These are phyloP conservation scores for Pichia scutulata DNA, from an alignment of 805 yeast species.

Conservation along the genomic window DNA sequence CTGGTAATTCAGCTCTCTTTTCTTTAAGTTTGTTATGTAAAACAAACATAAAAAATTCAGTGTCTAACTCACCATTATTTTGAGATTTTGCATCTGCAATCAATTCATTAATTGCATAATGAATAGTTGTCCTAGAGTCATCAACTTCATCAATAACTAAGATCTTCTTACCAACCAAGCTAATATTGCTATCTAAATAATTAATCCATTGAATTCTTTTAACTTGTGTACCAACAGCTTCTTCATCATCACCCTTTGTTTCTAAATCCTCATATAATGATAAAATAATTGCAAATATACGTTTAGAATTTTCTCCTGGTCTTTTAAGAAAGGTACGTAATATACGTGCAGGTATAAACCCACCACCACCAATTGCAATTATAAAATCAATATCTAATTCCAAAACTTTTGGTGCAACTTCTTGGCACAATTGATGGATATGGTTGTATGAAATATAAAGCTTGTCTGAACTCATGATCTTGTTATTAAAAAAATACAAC, in stretches of 20 bases:
- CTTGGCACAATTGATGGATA: conserved; percentile 50
- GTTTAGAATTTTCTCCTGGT: conserved; percentile 79
- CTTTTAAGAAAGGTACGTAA: conserved; percentile 86
- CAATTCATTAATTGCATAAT: conserved; percentile 68
- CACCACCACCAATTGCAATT: conserved; percentile 86
- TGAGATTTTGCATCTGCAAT: conserved; percentile 63
- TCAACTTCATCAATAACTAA: conserved; percentile 79
- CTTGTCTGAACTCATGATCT: conserved; percentile 28
- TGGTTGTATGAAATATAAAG: conserved; percentile 76
- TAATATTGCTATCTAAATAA: conserved; percentile 54
- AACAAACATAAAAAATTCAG: conserved; percentile 69
- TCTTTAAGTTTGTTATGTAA: conserved; percentile 69
- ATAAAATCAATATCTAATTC: conserved; percentile 78
- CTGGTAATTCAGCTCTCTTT: conserved; percentile 66
- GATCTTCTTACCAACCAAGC: conserved; percentile 61
- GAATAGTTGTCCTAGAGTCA: conserved; percentile 78
- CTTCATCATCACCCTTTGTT: conserved; percentile 49
- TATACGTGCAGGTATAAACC: conserved; percentile 95
- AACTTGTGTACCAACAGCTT: conserved; percentile 56
- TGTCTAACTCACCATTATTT: conserved; percentile 42
- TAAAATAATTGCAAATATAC: conserved; percentile 91
- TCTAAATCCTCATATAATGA: conserved; percentile 83
- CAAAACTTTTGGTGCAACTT: conserved; percentile 52
- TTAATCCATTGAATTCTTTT: conserved; percentile 82
- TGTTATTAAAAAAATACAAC: not conserved